phyloP scores from a whole-genome alignment of 257 asterid species.

The Apocynum venetum region DNA sequence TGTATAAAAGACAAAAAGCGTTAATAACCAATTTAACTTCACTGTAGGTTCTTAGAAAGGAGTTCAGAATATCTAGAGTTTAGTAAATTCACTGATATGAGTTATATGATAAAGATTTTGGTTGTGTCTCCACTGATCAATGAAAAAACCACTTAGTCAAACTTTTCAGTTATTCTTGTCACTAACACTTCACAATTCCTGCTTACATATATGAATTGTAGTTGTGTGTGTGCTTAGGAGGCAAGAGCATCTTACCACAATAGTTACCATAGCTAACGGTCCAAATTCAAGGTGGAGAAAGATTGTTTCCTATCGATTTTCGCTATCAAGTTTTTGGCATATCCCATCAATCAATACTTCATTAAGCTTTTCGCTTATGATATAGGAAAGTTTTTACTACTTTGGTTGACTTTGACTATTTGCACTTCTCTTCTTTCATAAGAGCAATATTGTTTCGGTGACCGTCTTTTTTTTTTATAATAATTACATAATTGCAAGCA shows the following conservation, averaged over 20 bases:
- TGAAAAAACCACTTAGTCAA: neutral
- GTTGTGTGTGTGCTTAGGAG: neutral
- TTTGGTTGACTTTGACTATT: neutral
- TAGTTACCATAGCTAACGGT: neutral
- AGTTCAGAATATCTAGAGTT: neutral
- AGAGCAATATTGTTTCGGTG: neutral
- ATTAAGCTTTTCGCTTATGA: neutral
- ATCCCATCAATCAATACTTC: neutral
- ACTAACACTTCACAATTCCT: neutral
- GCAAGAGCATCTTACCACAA: neutral
- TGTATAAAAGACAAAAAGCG: neutral
- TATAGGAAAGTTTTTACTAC: neutral
- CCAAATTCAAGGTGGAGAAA: neutral
- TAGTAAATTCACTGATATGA: neutral
- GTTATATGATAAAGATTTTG: neutral
- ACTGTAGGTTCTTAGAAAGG: neutral
- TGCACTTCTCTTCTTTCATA: neutral
- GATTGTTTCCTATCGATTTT: neutral
- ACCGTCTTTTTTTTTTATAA: neutral
- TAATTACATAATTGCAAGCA: neutral
- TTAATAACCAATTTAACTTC: neutral
- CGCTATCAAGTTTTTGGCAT: neutral
- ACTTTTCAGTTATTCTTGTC: conserved; percentile 3
- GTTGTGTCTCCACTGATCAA: neutral
- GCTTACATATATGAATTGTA: neutral